Evolutionary conservation across 306 rosid genomes (phyloP).

Genomic region (Lathyrus tuberosus): DNA sequence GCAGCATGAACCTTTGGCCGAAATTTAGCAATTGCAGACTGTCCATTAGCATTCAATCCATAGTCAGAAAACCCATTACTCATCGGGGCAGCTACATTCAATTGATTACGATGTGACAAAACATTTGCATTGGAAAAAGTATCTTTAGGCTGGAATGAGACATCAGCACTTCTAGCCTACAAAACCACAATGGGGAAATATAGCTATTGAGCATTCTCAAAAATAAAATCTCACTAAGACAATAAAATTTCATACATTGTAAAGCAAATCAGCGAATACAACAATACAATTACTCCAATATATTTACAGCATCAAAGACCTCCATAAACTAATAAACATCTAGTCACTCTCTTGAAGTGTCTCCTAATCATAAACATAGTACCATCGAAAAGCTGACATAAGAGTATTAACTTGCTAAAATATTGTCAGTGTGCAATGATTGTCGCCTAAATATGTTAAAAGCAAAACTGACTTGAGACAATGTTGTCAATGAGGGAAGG

Average conservation of each 20-base stretch:
- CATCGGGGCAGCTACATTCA: constrained; percentile 52
- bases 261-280: constrained; percentile 18
- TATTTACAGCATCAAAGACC: neutral
- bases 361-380: constrained; percentile 6
- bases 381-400: neutral
- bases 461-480: neutral
- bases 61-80: constrained; percentile 62
- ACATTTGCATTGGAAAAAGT: constrained; percentile 60
- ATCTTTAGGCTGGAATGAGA: constrained; percentile 55
- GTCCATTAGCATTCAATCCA: constrained; percentile 59
- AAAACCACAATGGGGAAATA: constrained; percentile 23
- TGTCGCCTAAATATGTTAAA: constrained; percentile 3
- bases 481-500: neutral
- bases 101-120: constrained; percentile 54
- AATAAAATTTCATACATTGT: neutral
- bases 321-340: neutral
- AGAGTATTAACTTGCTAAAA: neutral
- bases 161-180: constrained; percentile 60
- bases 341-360: neutral
- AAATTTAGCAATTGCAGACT: constrained; percentile 52
- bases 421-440: neutral
- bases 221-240: neutral
- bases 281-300: neutral
- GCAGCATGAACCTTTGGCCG: constrained; percentile 59
- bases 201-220: constrained; percentile 13